A percentile compares a stretch with the other conserved stretches of the same genome.
Evolutionary conservation across 2,329 filamentous ascomycete species (phyloP).

Genomic region (Trichoderma koningii): DNA sequence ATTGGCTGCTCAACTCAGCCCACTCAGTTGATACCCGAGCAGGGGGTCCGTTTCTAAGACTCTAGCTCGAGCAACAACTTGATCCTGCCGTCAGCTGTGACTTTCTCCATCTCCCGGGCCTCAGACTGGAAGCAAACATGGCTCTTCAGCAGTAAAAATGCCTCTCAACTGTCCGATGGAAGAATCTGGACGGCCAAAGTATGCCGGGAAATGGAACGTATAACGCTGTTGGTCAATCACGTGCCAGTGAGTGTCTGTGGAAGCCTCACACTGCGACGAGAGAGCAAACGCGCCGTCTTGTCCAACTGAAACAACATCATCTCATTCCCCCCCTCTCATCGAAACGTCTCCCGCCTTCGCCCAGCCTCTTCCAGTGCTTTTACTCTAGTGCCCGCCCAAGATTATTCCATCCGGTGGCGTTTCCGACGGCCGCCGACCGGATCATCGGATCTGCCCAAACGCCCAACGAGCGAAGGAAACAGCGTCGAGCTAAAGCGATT

Average conservation of each 20-base stretch:
- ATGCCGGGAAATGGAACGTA: no score
- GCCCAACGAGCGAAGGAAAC: not conserved
- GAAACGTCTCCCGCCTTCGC: no score
- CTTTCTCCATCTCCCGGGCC: not conserved
- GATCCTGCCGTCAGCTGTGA: not conserved
- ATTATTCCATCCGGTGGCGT: slow-evolving; percentile 12
- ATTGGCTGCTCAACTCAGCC: slow-evolving; percentile 18
- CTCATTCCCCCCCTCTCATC: not conserved
- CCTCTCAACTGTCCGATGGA: not conserved
- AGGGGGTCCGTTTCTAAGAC: slow-evolving; percentile 12
- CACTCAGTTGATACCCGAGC: not conserved
- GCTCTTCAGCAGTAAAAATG: not conserved
- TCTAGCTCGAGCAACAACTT: not conserved
- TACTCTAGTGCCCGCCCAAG: not conserved
- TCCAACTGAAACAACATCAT: no score
- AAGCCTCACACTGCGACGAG: no score
- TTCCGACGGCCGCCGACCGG: slow-evolving; percentile 14
- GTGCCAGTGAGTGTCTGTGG: no score
- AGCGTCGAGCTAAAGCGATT: slow-evolving; percentile 3
- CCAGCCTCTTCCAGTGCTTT: not conserved
- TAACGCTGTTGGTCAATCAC: no score
- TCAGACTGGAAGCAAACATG: no score
- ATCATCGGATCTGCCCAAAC: slow-evolving; percentile 8
- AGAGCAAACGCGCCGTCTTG: no score
- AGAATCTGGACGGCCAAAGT: no score